These are phyloP conservation scores for Passiflora organensis DNA, from an alignment of 345 rosid species.

Conservation along the genomic window DNA sequence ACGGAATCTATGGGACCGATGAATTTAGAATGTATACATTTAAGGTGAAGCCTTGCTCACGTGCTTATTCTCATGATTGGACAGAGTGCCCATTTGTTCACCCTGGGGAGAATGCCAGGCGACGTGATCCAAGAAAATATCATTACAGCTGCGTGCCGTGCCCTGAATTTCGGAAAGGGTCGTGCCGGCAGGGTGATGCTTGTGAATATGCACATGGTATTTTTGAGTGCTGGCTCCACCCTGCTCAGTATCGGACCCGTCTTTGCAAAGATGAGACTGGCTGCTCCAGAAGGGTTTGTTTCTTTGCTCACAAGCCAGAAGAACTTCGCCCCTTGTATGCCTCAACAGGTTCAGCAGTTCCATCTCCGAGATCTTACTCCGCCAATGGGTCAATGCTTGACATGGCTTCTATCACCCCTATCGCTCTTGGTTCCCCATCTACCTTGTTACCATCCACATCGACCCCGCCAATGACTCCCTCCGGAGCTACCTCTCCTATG, in stretches of 20 bases:
- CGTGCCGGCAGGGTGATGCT: slow-evolving; percentile 72
- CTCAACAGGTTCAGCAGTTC: slow-evolving; percentile 82
- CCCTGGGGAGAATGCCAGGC: slow-evolving; percentile 95
- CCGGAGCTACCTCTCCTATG: slow-evolving; percentile 51
- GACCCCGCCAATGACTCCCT: slow-evolving; percentile 68
- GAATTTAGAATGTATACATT: slow-evolving; percentile 89
- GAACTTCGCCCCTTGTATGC: slow-evolving; percentile 83
- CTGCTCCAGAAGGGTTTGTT: slow-evolving; percentile 75
- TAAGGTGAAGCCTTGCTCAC: slow-evolving; percentile 89
- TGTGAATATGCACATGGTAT: slow-evolving; percentile 94
- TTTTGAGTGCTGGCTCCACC: slow-evolving; percentile 97
- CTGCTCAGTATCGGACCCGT: slow-evolving; percentile 87
- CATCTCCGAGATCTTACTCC: slow-evolving; percentile 64
- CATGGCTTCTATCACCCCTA: slow-evolving; percentile 54
- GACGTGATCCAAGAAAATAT: slow-evolving; percentile 84
- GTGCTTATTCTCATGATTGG: slow-evolving; percentile 98
- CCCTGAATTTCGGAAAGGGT: slow-evolving; percentile 87
- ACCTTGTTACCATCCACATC: slow-evolving; percentile 42
- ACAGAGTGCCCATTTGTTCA: slow-evolving; percentile 95
- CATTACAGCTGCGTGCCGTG: slow-evolving; percentile 93
- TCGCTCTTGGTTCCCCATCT: slow-evolving; percentile 54
- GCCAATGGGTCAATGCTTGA: slow-evolving; percentile 49
- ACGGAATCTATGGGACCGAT: slow-evolving; percentile 73
- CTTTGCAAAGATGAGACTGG: slow-evolving; percentile 79
- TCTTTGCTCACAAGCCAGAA: slow-evolving; percentile 84